These are phyloP conservation scores for Sphagnum fallax DNA, from an alignment of 228 moss, liverwort and hornwort genomes.

Conservation along the genomic window DNA sequence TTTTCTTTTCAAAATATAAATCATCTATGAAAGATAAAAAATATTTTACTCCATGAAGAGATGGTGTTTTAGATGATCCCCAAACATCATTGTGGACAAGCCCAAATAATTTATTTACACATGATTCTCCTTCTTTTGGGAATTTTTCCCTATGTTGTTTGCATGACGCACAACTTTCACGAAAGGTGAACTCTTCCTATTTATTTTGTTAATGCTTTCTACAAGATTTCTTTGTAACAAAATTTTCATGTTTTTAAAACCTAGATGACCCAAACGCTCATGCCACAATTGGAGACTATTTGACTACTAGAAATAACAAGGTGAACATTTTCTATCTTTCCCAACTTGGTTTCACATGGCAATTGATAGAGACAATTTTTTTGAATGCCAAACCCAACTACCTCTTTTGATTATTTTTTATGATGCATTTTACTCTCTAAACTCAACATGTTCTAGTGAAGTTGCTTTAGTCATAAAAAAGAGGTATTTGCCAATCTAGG, in stretches of 20 bases:
- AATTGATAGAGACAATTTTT: not conserved
- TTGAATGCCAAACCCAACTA: not conserved
- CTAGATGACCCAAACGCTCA: not conserved
- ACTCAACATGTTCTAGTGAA: not conserved
- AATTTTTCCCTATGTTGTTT: not conserved
- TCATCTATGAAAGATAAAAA: not conserved
- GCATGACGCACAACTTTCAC: not conserved
- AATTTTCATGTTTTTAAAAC: not conserved
- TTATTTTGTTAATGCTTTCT: not conserved
- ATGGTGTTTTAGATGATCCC: no score
- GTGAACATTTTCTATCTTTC: not conserved
- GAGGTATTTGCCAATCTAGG: not conserved
- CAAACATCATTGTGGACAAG: no score
- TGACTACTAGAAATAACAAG: not conserved
- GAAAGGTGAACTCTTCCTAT: not conserved
- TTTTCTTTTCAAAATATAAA: no score
- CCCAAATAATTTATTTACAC: not conserved
- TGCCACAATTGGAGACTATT: not conserved
- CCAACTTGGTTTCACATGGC: not conserved
- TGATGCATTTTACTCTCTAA: not conserved
- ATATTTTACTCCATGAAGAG: not conserved
- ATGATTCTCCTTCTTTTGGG: not conserved
- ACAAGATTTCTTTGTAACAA: not conserved
- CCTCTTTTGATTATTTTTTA: not conserved
- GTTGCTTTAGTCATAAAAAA: not conserved